Conservation (phyloP, 345 rosid species). For the Rubroshorea leprosula region DNA sequence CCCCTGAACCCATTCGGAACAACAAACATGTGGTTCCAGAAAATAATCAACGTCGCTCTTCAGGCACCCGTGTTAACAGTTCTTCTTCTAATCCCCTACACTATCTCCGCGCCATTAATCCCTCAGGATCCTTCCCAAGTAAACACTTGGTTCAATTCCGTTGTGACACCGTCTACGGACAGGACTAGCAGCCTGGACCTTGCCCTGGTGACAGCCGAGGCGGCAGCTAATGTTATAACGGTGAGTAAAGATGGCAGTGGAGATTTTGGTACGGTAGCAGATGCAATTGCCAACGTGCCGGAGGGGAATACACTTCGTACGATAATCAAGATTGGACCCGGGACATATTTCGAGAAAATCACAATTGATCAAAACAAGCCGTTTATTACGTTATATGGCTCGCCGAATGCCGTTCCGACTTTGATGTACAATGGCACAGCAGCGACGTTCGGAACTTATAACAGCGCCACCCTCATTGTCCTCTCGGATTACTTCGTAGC, state of each 20-base stretch:
- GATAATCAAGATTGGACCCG: conserved; percentile 39
- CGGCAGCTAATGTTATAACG: conserved; percentile 20
- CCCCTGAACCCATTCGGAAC: conserved; percentile 32
- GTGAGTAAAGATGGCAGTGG: conserved; percentile 48
- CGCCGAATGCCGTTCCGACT: conserved; percentile 31
- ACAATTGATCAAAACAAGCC: conserved; percentile 37
- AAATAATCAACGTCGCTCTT: neutral
- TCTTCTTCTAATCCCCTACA: neutral
- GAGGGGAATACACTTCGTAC: conserved; percentile 44
- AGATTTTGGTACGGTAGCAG: conserved; percentile 41
- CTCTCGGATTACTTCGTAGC: conserved; percentile 61
- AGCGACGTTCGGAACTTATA: conserved; percentile 42
- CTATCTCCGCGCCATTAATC: neutral
- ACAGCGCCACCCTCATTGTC: conserved; percentile 55
- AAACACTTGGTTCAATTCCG: conserved; percentile 1
- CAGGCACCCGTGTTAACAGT: neutral
- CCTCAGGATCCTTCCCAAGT: neutral
- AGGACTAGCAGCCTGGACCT: conserved; percentile 31
- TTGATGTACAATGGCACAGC: conserved; percentile 44
- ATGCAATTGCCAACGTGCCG: conserved; percentile 46
- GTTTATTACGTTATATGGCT: conserved; percentile 50
- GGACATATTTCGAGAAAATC: conserved; percentile 53
- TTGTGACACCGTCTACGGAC: neutral
- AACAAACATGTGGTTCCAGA: conserved; percentile 50
- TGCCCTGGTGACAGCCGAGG: conserved; percentile 26